A percentile compares a stretch with the other conserved stretches of the same genome.
Conservation (phyloP, 352 stramenopile species). For the Phytophthora ramorum region DNA sequence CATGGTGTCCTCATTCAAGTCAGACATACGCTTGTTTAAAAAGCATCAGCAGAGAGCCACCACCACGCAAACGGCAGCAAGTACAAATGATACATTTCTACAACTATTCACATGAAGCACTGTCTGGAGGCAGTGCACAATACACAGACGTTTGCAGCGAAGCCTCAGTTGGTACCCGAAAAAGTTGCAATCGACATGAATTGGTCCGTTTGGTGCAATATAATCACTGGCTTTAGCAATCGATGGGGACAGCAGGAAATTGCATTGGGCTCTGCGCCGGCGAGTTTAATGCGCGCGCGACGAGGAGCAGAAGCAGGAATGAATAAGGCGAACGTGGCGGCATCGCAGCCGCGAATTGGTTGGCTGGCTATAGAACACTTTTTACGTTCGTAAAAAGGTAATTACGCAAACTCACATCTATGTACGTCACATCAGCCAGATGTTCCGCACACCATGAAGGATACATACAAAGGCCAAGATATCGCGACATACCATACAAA, state of each 20-base stretch:
- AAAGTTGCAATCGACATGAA: constrained; percentile 92
- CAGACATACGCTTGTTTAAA: constrained; percentile 91
- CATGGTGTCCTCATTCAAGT: constrained; percentile 74
- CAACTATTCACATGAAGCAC: constrained; percentile 1
- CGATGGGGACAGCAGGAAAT: not conserved
- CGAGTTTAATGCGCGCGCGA: not conserved
- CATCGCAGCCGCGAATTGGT: not conserved
- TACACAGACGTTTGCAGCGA: constrained; percentile 27
- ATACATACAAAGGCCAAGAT: too few relatives aligned
- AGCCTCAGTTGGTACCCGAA: constrained; percentile 91
- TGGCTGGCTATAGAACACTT: not conserved
- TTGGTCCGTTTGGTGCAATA: constrained; percentile 84
- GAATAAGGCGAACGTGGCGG: not conserved
- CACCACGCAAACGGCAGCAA: constrained; percentile 1
- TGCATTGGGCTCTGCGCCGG: not conserved
- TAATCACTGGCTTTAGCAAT: constrained; percentile 71
- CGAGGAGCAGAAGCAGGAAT: constrained; percentile 28
- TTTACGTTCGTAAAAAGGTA: constrained; percentile 2
- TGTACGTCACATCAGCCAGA: too few relatives aligned
- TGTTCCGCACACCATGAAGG: too few relatives aligned
- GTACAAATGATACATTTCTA: not conserved
- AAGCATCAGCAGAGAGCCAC: constrained; percentile 63
- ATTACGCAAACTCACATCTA: not conserved
- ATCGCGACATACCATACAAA: not conserved
- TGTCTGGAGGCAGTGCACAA: constrained; percentile 10